Evolutionary conservation across 139 green algal species (phyloP).

Genomic region (Penium margaritaceum): DNA sequence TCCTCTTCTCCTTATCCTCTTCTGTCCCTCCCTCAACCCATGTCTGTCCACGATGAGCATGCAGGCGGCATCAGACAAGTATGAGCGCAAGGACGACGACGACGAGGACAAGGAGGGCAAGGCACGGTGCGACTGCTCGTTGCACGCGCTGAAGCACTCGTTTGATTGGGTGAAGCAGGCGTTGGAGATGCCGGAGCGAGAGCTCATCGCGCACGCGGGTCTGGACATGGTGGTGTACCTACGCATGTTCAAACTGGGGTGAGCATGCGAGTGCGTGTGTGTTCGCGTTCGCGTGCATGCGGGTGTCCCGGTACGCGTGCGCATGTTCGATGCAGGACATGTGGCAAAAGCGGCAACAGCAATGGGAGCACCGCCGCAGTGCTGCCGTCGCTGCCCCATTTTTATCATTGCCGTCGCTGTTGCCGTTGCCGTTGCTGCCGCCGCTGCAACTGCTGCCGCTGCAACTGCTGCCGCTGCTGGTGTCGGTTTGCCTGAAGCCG

Average conservation of each 20-base stretch:
- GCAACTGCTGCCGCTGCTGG: too few species aligned
- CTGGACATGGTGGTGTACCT: slow-evolving; percentile 37
- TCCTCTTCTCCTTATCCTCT: too few species aligned
- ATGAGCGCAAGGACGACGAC: slow-evolving; percentile 8
- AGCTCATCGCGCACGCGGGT: slow-evolving; percentile 32
- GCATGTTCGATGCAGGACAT: not conserved
- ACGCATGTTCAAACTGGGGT: slow-evolving; percentile 29
- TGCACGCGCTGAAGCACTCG: not conserved
- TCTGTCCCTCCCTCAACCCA: too few species aligned
- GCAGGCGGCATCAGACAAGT: slow-evolving; percentile 13
- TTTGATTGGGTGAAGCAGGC: slow-evolving; percentile 33
- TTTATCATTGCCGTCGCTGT: too few species aligned
- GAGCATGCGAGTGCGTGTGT: not conserved
- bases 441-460: too few species aligned
- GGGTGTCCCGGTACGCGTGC: not conserved
- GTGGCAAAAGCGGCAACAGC: not conserved
- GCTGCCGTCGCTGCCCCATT: too few species aligned
- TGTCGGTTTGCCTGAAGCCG: too few species aligned
- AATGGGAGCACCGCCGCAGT: too few species aligned
- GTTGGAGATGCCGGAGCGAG: slow-evolving; percentile 31
- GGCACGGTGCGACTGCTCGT: not conserved
- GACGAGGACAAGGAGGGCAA: slow-evolving; percentile 2
- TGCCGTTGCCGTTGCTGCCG: too few species aligned
- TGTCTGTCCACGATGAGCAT: too few species aligned
- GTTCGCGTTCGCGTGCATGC: not conserved